Percentiles rank a stretch among this genome's conserved stretches.
Evolutionary conservation across 2,329 filamentous ascomycete species (phyloP).

Genomic region (Monosporascus sp.): DNA sequence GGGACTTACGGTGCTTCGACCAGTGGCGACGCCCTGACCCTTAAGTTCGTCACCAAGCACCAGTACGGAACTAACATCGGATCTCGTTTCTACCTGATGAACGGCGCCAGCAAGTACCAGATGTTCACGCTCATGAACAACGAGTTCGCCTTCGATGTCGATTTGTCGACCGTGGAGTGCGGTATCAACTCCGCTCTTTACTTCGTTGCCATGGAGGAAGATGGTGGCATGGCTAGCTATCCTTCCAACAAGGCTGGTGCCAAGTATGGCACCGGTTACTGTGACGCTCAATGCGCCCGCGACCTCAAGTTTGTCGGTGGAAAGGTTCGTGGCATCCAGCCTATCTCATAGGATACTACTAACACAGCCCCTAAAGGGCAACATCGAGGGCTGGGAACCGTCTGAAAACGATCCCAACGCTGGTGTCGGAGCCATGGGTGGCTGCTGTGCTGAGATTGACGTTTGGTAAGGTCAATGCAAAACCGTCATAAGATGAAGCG

Average conservation of each 20-base stretch:
- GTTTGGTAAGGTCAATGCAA: constrained; percentile 39
- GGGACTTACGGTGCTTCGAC: constrained; percentile 44
- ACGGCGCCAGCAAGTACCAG: constrained; percentile 50
- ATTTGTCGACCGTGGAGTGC: constrained; percentile 54
- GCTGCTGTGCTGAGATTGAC: constrained; percentile 57
- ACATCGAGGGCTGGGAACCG: constrained; percentile 43
- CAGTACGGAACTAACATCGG: constrained; percentile 35
- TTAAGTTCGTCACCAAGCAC: constrained; percentile 49
- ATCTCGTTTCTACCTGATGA: constrained; percentile 54
- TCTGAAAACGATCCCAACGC: constrained; percentile 46
- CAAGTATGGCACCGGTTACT: constrained; percentile 53
- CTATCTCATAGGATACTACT: constrained; percentile 1
- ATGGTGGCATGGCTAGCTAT: constrained; percentile 45
- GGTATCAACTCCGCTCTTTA: constrained; percentile 62
- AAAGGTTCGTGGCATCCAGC: constrained; percentile 14
- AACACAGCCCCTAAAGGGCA: constrained; percentile 24
- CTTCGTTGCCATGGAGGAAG: constrained; percentile 49
- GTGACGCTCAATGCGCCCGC: constrained; percentile 43
- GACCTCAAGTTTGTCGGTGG: constrained; percentile 51
- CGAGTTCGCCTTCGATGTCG: constrained; percentile 61
- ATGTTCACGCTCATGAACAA: constrained; percentile 53
- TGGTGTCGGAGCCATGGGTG: constrained; percentile 44
- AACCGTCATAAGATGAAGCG: neutral
- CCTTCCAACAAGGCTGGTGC: constrained; percentile 37
- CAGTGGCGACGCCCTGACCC: constrained; percentile 39